Conservation (phyloP, 805 yeast genomes). For the Saccharomycopsis fibuligera region DNA sequence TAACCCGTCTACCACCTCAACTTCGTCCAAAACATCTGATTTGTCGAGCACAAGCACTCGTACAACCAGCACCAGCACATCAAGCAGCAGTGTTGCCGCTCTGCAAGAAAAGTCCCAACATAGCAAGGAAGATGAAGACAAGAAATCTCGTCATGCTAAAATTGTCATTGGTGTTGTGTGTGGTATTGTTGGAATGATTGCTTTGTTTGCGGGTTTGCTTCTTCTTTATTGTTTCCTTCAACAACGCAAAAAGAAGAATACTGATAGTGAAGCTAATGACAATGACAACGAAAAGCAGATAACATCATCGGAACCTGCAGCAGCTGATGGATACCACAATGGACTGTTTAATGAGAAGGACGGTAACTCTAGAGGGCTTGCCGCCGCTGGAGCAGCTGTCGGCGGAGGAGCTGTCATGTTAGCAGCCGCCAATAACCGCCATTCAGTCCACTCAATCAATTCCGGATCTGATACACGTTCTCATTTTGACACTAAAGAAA, state of each 20-base stretch:
- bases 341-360: background rate
- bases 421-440: too few species aligned
- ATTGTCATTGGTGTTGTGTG: conserved; percentile 19
- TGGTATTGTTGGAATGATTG: conserved; percentile 17
- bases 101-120: background rate
- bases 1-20: conserved; percentile 3
- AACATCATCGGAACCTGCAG: background rate
- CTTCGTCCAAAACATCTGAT: background rate
- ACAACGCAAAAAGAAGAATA: conserved; percentile 16
- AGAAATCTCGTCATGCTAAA: conserved; percentile 10
- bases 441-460: background rate
- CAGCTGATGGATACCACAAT: too few species aligned
- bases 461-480: background rate
- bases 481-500: conserved; percentile 1
- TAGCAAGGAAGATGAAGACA: background rate
- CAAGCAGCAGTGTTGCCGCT: background rate
- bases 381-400: conserved; percentile 15
- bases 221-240: conserved; percentile 13
- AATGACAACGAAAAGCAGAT: background rate
- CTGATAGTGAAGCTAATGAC: conserved; percentile 10
- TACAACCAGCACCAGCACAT: background rate
- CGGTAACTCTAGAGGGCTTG: conserved; percentile 6
- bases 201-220: conserved; percentile 4
- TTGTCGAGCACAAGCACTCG: too few species aligned
- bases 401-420: conserved; percentile 19